Percentiles rank a stretch among this genome's conserved stretches.
Conservation (phyloP, 208 protist genomes). For the Trypanosoma scelopori region DNA sequence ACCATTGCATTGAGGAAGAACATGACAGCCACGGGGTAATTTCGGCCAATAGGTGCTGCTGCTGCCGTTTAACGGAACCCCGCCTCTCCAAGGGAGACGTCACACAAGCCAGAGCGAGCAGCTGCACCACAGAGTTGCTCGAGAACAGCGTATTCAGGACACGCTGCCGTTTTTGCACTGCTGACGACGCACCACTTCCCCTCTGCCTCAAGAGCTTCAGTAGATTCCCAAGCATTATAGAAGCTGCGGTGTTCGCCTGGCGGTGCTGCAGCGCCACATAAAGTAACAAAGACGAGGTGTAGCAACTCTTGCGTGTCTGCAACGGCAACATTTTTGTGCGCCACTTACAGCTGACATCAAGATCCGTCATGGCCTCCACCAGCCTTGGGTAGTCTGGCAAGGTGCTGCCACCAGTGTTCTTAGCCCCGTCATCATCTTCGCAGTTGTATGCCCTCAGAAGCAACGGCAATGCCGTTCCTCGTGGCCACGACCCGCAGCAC, state of each 20-base stretch:
- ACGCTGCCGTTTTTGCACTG: background rate
- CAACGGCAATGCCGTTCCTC: constrained; percentile 11
- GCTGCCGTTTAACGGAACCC: background rate
- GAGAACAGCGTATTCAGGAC: constrained; percentile 13
- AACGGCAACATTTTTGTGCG: background rate
- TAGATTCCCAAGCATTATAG: constrained; percentile 22
- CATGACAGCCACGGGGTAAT: constrained; percentile 8
- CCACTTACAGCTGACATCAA: background rate
- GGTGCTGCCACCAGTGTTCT: background rate
- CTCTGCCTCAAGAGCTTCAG: background rate
- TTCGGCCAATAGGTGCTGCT: constrained; percentile 2
- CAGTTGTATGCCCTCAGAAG: constrained; percentile 2
- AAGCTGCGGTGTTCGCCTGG: background rate
- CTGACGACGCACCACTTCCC: background rate
- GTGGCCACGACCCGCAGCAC: constrained; percentile 37
- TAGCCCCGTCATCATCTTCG: background rate
- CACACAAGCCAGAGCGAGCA: constrained; percentile 7
- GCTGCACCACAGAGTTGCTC: constrained; percentile 5
- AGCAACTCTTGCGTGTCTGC: background rate
- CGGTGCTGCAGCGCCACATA: constrained; percentile 6
- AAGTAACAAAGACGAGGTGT: background rate
- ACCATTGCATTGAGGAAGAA: background rate
- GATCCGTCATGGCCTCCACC: constrained; percentile 3
- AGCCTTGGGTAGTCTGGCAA: constrained; percentile 8
- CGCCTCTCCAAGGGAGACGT: background rate